Evolutionary conservation across 2,329 filamentous ascomycete genomes (phyloP), one percentile per base, ranked within the genome.

Genomic region (Laburnicola sp.): DNA sequence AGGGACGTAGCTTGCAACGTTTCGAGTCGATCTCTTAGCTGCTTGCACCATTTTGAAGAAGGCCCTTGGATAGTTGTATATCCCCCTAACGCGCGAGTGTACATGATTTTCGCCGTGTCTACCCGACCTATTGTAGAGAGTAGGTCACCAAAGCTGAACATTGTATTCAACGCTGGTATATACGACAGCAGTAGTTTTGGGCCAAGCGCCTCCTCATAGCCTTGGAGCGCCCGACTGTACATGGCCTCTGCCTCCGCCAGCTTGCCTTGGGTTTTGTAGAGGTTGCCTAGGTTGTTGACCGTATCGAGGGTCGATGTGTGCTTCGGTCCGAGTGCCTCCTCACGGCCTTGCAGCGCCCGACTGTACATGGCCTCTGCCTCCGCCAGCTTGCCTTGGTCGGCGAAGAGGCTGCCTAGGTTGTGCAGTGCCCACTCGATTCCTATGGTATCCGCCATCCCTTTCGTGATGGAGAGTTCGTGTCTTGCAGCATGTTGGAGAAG

Each of bases 101-200:
- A 64, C 60, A 64, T 65, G 49, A 23, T 42, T 56, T 61, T 66
- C 31, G 63, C 60, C 51, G 56, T 50, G 39, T 64, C 53, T 48
- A 25, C 25, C 27, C 45, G 50, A 52, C 44, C 60, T 41, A 53
- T 66, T n/a, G n/a, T n/a, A n/a, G n/a, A n/a, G n/a, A n/a, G n/a
- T n/a, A 39, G 22, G 10, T 39, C n/a, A 26, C 37, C 11, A 26
- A 39, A 39, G 22, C n/a, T 26, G 9, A 26, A 26, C 11, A 26
- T 39, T 37, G 16, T 37, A 22, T 37, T 37, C 4, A 37, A 22
- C 10, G 16, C 35, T 22, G 16, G 35, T 22, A 37, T 9, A 22
- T 37, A 37, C 4, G n/a, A 22, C 16, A 22, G 35, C 8, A 37
- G 4, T 6, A 21, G 49, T 32, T 56, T 38, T 16, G 34, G 42